These are phyloP conservation scores for Chrysoporthe cubensis DNA, from an alignment of 2,329 filamentous ascomycete species.

Conservation along the genomic window DNA sequence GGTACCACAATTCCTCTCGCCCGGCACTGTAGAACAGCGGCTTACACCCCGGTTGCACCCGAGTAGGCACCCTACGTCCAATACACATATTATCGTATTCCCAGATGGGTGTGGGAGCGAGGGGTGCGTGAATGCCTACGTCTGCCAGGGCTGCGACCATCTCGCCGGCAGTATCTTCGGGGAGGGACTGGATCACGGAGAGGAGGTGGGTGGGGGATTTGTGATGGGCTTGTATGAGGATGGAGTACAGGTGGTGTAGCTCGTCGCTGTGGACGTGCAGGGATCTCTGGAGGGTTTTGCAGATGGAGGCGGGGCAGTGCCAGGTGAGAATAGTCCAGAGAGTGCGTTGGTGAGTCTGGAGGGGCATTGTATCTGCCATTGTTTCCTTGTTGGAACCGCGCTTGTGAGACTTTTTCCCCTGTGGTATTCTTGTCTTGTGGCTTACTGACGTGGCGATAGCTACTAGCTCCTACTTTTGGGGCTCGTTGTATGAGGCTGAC, in stretches of 20 bases:
- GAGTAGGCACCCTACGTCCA: neutral
- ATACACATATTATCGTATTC: neutral
- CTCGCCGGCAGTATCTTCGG: slow-evolving; percentile 10
- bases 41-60: neutral
- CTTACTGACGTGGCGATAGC: neutral
- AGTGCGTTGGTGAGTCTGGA: slow-evolving; percentile 8
- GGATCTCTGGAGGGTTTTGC: slow-evolving; percentile 13
- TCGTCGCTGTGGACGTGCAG: slow-evolving; percentile 16
- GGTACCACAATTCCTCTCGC: slow-evolving; percentile 20
- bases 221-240: slow-evolving; percentile 7
- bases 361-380: neutral
- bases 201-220: slow-evolving; percentile 8
- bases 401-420: neutral
- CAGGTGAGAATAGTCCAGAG: slow-evolving; percentile 21
- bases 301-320: slow-evolving; percentile 22
- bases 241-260: slow-evolving; percentile 20
- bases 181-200: slow-evolving; percentile 11
- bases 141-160: slow-evolving; percentile 15
- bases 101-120: neutral
- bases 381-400: neutral
- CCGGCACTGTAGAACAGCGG: slow-evolving; percentile 16
- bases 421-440: neutral
- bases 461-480: neutral
- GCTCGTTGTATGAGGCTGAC: neutral
- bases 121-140: slow-evolving; percentile 5